These are phyloP conservation scores for Rosa rugosa DNA, from an alignment of 306 rosid genomes.

Conservation along the genomic window DNA sequence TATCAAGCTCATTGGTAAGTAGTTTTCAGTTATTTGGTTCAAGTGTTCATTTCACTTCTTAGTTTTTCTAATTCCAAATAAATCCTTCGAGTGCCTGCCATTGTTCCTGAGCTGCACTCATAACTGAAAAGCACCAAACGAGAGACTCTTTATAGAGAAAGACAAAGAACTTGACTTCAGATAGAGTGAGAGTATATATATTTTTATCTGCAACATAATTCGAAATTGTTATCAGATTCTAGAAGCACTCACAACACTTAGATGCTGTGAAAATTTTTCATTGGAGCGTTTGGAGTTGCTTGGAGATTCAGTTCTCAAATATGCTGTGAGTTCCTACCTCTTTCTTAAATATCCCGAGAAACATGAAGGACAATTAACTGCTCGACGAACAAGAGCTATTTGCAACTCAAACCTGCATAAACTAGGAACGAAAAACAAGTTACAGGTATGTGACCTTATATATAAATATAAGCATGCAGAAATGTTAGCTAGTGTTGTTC, in stretches of 20 bases:
- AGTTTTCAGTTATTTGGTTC: slow-evolving; percentile 26
- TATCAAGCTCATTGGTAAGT: slow-evolving; percentile 66
- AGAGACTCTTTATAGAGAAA: background rate
- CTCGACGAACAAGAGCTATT: slow-evolving; percentile 47
- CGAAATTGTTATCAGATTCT: slow-evolving; percentile 49
- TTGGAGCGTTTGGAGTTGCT: slow-evolving; percentile 90
- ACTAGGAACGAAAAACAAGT: slow-evolving; percentile 48
- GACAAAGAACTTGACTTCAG: background rate
- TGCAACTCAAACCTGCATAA: slow-evolving; percentile 75
- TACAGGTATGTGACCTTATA: slow-evolving; percentile 55
- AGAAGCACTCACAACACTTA: slow-evolving; percentile 78
- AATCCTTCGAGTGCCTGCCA: background rate
- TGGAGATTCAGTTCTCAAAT: slow-evolving; percentile 89
- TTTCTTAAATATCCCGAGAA: slow-evolving; percentile 71
- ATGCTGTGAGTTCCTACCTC: slow-evolving; percentile 74
- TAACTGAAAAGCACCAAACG: background rate
- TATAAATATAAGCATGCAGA: background rate
- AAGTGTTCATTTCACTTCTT: slow-evolving; percentile 6
- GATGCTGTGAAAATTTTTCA: slow-evolving; percentile 71
- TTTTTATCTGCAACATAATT: slow-evolving; percentile 17
- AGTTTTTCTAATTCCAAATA: slow-evolving; percentile 7
- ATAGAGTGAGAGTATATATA: background rate
- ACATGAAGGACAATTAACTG: slow-evolving; percentile 79
- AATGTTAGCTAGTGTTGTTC: background rate
- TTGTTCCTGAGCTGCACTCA: background rate